These are phyloP conservation scores for Plectranthus barbatus DNA, from an alignment of 257 asterid species.

Conservation along the genomic window DNA sequence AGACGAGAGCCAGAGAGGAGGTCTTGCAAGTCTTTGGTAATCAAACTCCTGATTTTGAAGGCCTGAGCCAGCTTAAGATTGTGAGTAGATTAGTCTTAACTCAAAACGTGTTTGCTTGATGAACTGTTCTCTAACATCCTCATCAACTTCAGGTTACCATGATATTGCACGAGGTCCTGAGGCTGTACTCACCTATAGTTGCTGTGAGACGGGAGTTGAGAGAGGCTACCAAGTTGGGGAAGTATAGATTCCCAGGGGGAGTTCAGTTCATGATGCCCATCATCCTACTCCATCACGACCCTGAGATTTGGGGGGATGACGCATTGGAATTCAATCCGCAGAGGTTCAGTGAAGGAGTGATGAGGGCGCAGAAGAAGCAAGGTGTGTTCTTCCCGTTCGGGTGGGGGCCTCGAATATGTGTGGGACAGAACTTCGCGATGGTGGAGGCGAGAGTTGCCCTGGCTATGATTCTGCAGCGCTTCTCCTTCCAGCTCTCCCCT, in stretches of 20 bases:
- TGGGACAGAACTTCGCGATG: slow-evolving; percentile 39
- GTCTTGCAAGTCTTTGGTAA: slow-evolving; percentile 20
- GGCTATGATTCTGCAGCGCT: slow-evolving; percentile 26
- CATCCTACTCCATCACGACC: slow-evolving; percentile 30
- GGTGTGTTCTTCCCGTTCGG: slow-evolving; percentile 45
- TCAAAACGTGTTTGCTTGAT: too few species aligned
- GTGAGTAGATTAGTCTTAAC: slow-evolving; percentile 15
- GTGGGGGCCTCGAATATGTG: slow-evolving; percentile 40
- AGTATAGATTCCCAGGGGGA: slow-evolving; percentile 20
- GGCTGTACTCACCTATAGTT: slow-evolving; percentile 31
- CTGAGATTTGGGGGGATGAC: slow-evolving; percentile 36
- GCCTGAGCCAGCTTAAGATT: slow-evolving; percentile 25
- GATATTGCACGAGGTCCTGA: slow-evolving; percentile 41
- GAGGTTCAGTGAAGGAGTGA: slow-evolving; percentile 32
- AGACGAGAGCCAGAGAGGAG: slow-evolving; percentile 33
- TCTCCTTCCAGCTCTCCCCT: slow-evolving; percentile 19
- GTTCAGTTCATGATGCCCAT: slow-evolving; percentile 21
- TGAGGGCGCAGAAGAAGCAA: slow-evolving; percentile 12
- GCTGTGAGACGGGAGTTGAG: not conserved
- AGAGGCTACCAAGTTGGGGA: slow-evolving; percentile 21
- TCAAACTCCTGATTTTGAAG: slow-evolving; percentile 15
- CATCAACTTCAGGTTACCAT: slow-evolving; percentile 22
- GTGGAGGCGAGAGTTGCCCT: slow-evolving; percentile 39
- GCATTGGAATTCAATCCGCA: slow-evolving; percentile 37
- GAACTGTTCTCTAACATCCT: too few species aligned